Percentiles rank a stretch among this genome's conserved stretches.
Conservation (phyloP, 2,329 filamentous ascomycete species). For the Aspergillus terreus region DNA sequence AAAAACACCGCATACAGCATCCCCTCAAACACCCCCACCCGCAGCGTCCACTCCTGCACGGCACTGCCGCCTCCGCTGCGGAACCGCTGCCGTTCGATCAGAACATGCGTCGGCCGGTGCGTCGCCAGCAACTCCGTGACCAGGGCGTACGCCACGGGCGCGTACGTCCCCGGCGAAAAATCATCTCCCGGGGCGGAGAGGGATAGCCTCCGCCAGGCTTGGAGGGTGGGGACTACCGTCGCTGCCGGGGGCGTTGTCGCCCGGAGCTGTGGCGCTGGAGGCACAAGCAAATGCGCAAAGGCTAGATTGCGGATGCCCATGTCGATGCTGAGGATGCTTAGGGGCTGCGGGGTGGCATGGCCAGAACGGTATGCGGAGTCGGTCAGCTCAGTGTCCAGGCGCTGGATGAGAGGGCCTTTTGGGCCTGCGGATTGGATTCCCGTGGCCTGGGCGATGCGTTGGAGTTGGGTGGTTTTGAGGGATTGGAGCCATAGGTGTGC, state of each 20-base stretch:
- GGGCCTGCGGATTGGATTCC: constrained; percentile 58
- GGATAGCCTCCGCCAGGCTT: constrained; percentile 41
- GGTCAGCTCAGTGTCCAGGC: constrained; percentile 38
- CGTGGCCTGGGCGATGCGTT: constrained; percentile 57
- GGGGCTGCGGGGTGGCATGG: neutral
- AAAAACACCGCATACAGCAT: constrained; percentile 72
- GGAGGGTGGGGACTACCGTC: constrained; percentile 22
- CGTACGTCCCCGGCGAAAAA: constrained; percentile 54
- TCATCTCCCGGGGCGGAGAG: constrained; percentile 27
- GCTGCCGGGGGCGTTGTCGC: too few species aligned
- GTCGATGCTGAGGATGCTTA: constrained; percentile 71
- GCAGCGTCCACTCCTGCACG: constrained; percentile 76
- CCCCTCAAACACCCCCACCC: constrained; percentile 76
- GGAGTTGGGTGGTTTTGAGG: constrained; percentile 54
- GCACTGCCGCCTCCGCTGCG: constrained; percentile 61
- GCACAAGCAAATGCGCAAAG: constrained; percentile 59
- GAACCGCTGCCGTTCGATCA: constrained; percentile 66
- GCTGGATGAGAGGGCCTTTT: constrained; percentile 53
- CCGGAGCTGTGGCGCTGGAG: too few species aligned
- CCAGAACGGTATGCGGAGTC: constrained; percentile 1
- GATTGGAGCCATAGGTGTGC: constrained; percentile 29
- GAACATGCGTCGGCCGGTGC: constrained; percentile 61
- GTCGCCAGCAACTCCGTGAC: constrained; percentile 47
- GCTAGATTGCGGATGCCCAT: constrained; percentile 81
- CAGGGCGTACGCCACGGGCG: constrained; percentile 54